Percentiles rank a stretch among this genome's conserved stretches.
Conservation (phyloP, 1,139 yeast species). For the Taiozyma sp. region DNA sequence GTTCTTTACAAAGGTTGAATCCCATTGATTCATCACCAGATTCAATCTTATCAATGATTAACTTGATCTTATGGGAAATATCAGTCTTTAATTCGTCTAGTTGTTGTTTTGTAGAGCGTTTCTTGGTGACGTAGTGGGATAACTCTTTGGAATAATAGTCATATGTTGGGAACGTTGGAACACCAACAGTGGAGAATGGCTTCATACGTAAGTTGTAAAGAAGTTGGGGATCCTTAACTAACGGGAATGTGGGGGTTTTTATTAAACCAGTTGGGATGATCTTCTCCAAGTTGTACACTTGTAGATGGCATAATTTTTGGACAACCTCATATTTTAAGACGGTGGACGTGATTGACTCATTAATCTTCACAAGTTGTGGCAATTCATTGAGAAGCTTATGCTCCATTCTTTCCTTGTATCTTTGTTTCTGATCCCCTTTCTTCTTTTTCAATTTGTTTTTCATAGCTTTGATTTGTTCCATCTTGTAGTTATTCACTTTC, state of each 20-base stretch:
- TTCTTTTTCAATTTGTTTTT: slow-evolving; percentile 46
- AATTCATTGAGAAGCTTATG: slow-evolving; percentile 21
- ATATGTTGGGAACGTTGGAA: slow-evolving; percentile 60
- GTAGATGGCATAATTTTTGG: slow-evolving; percentile 34
- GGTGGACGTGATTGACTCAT: slow-evolving; percentile 23
- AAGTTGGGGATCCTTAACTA: slow-evolving; percentile 40
- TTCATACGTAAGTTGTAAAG: slow-evolving; percentile 72
- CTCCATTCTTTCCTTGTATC: slow-evolving; percentile 25
- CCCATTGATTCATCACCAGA: slow-evolving; percentile 20
- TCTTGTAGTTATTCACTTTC: slow-evolving; percentile 36
- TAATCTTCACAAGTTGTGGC: slow-evolving; percentile 23
- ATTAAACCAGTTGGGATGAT: slow-evolving; percentile 35
- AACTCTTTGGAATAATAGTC: slow-evolving; percentile 10
- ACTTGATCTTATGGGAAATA: slow-evolving; percentile 12
- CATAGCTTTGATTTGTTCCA: slow-evolving; percentile 31
- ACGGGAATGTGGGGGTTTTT: slow-evolving; percentile 33
- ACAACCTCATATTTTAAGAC: slow-evolving; percentile 34
- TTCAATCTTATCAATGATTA: slow-evolving; percentile 20
- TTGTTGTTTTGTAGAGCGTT: not conserved
- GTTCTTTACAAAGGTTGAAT: slow-evolving; percentile 23
- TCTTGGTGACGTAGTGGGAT: not conserved
- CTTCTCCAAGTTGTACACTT: slow-evolving; percentile 35
- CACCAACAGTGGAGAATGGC: slow-evolving; percentile 79
- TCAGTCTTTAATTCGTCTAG: slow-evolving; percentile 3
- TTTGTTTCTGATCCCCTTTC: slow-evolving; percentile 30